phyloP scores from a whole-genome alignment of 1,139 yeast genomes.

The Magnusiomyces tetraspermus region DNA sequence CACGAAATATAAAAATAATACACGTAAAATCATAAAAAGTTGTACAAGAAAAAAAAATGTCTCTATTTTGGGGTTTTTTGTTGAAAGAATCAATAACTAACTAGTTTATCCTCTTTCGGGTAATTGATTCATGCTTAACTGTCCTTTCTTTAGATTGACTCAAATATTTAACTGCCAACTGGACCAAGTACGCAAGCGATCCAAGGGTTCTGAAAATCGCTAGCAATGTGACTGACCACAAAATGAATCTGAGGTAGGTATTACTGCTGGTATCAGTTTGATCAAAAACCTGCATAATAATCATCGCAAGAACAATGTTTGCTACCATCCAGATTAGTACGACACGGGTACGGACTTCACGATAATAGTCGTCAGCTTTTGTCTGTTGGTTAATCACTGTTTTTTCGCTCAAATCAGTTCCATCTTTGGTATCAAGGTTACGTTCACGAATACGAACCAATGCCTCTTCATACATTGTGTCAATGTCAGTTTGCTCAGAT shows the following conservation, averaged over 20 bases:
- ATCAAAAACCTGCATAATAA: conserved; percentile 71
- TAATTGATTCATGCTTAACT: conserved; percentile 19
- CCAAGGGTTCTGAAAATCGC: conserved; percentile 76
- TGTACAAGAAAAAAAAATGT: no score
- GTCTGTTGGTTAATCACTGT: conserved; percentile 30
- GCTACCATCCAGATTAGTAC: conserved; percentile 86
- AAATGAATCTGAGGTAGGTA: conserved; percentile 67
- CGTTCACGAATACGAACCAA: conserved; percentile 57
- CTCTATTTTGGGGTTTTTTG: no score
- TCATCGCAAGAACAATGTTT: conserved; percentile 71
- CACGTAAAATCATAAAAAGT: no score
- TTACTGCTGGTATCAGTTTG: conserved; percentile 58
- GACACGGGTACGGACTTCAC: conserved; percentile 87
- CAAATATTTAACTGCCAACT: conserved; percentile 32
- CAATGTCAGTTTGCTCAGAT: conserved; percentile 82
- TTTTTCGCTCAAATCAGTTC: conserved; percentile 9
- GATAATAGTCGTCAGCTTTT: conserved; percentile 80
- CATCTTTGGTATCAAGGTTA: neutral
- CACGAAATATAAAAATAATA: no score
- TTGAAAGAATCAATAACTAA: no score
- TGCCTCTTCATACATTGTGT: conserved; percentile 73
- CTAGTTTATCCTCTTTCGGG: conserved; percentile 14
- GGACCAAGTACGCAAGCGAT: conserved; percentile 54
- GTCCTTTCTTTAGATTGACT: conserved; percentile 24
- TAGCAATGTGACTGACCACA: conserved; percentile 84